These are phyloP conservation scores for Asterochloris erici DNA, from an alignment of 139 green algal genomes.

Conservation along the genomic window DNA sequence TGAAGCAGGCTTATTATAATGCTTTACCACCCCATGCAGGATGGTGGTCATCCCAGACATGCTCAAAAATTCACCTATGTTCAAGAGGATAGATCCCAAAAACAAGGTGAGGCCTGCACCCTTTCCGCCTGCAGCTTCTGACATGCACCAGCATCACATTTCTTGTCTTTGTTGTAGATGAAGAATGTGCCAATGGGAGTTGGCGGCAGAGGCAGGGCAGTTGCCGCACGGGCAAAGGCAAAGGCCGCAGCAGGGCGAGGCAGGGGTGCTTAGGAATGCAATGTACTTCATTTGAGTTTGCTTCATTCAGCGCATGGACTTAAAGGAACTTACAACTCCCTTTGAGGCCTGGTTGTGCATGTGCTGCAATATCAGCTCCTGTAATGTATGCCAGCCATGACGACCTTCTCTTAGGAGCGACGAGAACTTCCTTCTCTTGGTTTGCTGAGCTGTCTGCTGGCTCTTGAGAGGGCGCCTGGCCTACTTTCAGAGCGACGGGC, in stretches of 20 bases:
- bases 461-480: no score
- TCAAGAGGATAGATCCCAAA: constrained; percentile 98
- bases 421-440: no score
- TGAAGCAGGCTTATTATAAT: background rate
- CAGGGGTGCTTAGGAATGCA: background rate
- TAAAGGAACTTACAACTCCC: no score
- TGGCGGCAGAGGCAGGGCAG: constrained; percentile 65
- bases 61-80: constrained; percentile 99
- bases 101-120: constrained; percentile 45
- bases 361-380: constrained; percentile 11
- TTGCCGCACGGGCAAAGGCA: constrained; percentile 58
- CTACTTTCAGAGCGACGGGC: no score
- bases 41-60: constrained; percentile 98
- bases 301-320: background rate
- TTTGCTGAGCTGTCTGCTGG: no score
- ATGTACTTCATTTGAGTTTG: background rate
- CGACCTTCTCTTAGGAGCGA: no score
- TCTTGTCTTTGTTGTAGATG: constrained; percentile 15
- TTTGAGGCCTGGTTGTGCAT: no score
- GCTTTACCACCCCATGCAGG: constrained; percentile 22
- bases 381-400: constrained; percentile 1
- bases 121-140: background rate
- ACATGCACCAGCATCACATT: background rate
- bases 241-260: constrained; percentile 43
- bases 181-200: constrained; percentile 65